phyloP scores from a whole-genome alignment of 306 rosid genomes.

The Cyclanthera cordifolia region DNA sequence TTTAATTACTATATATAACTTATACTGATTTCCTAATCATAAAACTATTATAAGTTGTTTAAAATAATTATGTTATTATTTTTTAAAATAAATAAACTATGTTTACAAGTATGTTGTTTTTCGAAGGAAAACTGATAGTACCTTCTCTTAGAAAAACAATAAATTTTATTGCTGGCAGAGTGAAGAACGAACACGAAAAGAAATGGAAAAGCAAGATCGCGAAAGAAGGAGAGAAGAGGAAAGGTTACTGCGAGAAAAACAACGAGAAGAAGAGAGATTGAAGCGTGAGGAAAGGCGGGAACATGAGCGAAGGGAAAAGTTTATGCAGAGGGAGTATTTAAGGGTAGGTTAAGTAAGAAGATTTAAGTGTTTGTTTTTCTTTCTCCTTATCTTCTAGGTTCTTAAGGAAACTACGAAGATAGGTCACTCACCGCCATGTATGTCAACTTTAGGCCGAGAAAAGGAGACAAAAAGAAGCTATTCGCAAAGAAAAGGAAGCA shows the following conservation, averaged over 20 bases:
- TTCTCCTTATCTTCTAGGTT: not conserved
- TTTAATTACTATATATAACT: not conserved
- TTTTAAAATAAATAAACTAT: not conserved
- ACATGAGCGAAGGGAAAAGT: conserved; percentile 78
- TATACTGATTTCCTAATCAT: too few species aligned
- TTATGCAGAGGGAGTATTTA: conserved; percentile 58
- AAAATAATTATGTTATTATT: not conserved
- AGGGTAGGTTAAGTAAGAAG: conserved; percentile 46
- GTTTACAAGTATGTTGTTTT: conserved; percentile 4
- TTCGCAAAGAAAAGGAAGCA: conserved; percentile 78
- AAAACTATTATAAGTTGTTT: not conserved
- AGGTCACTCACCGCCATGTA: not conserved
- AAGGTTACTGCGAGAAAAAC: conserved; percentile 82
- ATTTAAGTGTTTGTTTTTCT: not conserved
- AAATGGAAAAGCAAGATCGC: conserved; percentile 81
- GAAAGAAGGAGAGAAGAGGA: conserved; percentile 97
- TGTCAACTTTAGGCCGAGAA: conserved; percentile 58
- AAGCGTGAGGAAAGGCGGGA: conserved; percentile 87
- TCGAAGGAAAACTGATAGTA: not conserved
- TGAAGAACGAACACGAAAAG: conserved; percentile 80
- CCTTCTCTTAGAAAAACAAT: not conserved
- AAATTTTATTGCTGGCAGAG: conserved; percentile 26
- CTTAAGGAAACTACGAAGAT: not conserved
- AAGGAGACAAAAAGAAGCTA: conserved; percentile 76
- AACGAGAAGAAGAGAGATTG: conserved; percentile 73